Conservation (phyloP, 371 early-diverging fungal genomes). For the Fennellomyces sp. region DNA sequence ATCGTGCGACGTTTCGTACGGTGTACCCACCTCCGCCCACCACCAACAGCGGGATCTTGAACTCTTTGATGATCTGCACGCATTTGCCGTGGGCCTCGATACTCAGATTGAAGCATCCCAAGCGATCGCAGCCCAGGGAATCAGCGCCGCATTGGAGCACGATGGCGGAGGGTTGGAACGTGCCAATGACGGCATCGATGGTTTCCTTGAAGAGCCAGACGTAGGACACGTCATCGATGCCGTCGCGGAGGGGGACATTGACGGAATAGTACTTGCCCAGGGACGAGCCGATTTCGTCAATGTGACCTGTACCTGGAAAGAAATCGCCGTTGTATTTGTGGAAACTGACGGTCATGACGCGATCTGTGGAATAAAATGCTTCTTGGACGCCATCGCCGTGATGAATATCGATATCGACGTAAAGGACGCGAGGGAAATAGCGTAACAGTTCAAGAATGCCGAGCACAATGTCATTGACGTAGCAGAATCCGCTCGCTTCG, state of each 20-base stretch:
- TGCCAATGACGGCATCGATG: conserved; percentile 78
- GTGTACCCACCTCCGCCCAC: conserved; percentile 98
- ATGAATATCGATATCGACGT: conserved; percentile 96
- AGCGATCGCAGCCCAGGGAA: conserved; percentile 88
- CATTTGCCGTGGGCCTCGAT: conserved; percentile 92
- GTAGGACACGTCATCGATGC: conserved; percentile 89
- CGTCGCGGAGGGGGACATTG: conserved; percentile 92
- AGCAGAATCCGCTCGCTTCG: conserved; percentile 96
- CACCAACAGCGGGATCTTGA: conserved; percentile 82
- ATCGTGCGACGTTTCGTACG: conserved; percentile 89
- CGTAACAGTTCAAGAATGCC: conserved; percentile 87
- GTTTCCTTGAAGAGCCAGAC: conserved; percentile 84
- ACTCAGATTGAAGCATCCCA: conserved; percentile 91
- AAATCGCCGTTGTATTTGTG: conserved; percentile 95
- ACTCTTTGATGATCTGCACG: conserved; percentile 83
- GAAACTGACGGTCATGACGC: conserved; percentile 93
- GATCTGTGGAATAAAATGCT: conserved; percentile 89
- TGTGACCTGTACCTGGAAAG: conserved; percentile 93
- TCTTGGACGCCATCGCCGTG: conserved; percentile 98
- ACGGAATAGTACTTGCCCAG: conserved; percentile 83
- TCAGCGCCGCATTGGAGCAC: conserved; percentile 98
- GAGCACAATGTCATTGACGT: conserved; percentile 95
- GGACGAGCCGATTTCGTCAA: conserved; percentile 77
- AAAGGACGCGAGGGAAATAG: conserved; percentile 84
- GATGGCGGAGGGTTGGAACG: conserved; percentile 82